phyloP scores from a whole-genome alignment of 2,329 filamentous ascomycete genomes.

The Penicillium italicum region DNA sequence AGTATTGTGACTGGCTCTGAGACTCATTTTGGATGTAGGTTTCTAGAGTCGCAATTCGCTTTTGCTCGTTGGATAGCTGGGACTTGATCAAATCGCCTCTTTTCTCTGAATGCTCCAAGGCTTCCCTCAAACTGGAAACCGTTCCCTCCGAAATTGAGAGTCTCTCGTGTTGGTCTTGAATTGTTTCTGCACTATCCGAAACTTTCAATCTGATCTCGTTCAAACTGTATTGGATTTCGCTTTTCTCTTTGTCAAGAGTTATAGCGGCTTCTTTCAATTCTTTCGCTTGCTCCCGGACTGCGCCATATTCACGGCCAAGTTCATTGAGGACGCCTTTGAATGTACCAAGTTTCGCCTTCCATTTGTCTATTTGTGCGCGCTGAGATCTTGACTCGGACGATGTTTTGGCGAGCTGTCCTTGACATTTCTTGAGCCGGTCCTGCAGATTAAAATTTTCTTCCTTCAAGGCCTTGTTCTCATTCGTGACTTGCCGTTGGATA shows the following conservation, averaged over 20 bases:
- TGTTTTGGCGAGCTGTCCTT: conserved; percentile 20
- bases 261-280: conserved; percentile 25
- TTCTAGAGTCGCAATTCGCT: conserved; percentile 28
- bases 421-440: conserved; percentile 18
- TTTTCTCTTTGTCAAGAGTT: conserved; percentile 26
- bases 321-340: conserved; percentile 33
- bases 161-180: conserved; percentile 19
- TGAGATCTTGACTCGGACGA: conserved; percentile 20
- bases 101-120: conserved; percentile 24
- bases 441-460: conserved; percentile 31
- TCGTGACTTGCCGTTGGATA: conserved; percentile 28
- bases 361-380: conserved; percentile 28
- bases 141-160: conserved; percentile 19
- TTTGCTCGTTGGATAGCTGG: conserved; percentile 31
- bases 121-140: conserved; percentile 24
- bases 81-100: conserved; percentile 14
- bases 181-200: conserved; percentile 11
- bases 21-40: conserved; percentile 31
- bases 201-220: conserved; percentile 24
- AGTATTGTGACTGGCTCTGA: conserved; percentile 19
- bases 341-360: conserved; percentile 35
- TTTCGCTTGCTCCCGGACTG: conserved; percentile 30
- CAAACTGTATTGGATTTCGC: conserved; percentile 23
- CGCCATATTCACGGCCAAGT: conserved; percentile 34
- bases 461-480: conserved; percentile 21